These are phyloP conservation scores for Plasmopara viticola DNA, from an alignment of 352 stramenopile species.

Conservation along the genomic window DNA sequence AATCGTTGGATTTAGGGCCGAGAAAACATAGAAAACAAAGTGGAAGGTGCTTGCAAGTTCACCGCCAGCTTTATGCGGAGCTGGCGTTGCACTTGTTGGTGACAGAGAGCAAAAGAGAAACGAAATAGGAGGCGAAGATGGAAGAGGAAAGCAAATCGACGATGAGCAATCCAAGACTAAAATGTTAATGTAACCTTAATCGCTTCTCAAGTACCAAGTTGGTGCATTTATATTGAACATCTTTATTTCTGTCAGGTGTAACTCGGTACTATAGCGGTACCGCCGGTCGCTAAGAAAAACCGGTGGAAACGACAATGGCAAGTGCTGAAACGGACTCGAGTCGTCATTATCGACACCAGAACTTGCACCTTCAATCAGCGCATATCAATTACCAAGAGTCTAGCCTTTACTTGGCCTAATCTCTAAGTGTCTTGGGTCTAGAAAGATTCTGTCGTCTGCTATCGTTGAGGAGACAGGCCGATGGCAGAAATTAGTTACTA, in stretches of 20 bases:
- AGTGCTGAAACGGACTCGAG: constrained; percentile 20
- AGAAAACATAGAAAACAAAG: constrained; percentile 28
- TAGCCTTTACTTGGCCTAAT: too few relatives aligned
- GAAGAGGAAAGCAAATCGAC: constrained; percentile 6
- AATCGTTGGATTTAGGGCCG: constrained; percentile 19
- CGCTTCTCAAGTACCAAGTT: constrained; percentile 11
- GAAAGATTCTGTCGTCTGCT: constrained; percentile 4
- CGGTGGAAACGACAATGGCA: constrained; percentile 16
- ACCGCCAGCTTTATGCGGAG: constrained; percentile 12
- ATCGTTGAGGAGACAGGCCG: not conserved
- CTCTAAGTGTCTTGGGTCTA: not conserved
- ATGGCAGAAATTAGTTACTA: constrained; percentile 89
- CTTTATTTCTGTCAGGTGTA: constrained; percentile 18
- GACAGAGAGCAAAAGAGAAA: constrained; percentile 12
- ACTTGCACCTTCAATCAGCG: constrained; percentile 5
- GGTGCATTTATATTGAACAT: not conserved
- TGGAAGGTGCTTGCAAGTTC: constrained; percentile 5
- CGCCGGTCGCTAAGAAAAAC: constrained; percentile 14
- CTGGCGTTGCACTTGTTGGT: constrained; percentile 4
- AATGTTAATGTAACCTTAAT: constrained; percentile 39
- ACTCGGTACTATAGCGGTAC: not conserved
- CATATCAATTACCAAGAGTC: not conserved
- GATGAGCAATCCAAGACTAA: constrained; percentile 20
- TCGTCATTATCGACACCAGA: constrained; percentile 2
- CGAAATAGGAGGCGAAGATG: constrained; percentile 7